Percentiles rank a stretch among this genome's conserved stretches.
These are phyloP conservation scores for Clonostachys chloroleuca DNA, from an alignment of 2,329 filamentous ascomycete genomes.

Conservation along the genomic window DNA sequence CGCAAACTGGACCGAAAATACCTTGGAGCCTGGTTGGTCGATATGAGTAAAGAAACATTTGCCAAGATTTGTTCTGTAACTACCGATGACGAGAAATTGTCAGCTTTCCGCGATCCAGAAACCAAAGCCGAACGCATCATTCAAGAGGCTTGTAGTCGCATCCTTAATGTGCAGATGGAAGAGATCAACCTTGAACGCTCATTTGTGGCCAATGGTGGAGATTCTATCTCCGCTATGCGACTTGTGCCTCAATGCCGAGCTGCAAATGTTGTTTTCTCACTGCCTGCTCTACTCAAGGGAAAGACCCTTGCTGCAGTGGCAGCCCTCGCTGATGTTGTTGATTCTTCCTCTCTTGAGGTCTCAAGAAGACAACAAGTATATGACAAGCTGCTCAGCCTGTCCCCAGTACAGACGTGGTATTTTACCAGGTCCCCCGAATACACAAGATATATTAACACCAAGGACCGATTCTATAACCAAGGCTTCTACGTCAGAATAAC, in stretches of 20 bases:
- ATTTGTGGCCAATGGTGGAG: no score
- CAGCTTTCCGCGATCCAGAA: no score
- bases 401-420: constrained; percentile 7
- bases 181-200: no score
- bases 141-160: no score
- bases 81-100: no score
- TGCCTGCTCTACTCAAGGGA: neutral
- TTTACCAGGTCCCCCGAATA: constrained; percentile 1
- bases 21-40: neutral
- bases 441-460: neutral
- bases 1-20: constrained; percentile 21
- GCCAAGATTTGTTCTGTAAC: no score
- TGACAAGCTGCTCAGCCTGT: constrained; percentile 23
- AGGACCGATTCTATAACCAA: constrained; percentile 10
- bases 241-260: neutral
- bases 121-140: no score
- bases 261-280: neutral
- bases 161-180: no score
- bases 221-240: neutral
- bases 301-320: no score
- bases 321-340: no score
- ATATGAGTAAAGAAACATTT: neutral
- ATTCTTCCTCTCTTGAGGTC: no score
- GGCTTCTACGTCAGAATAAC: constrained; percentile 4
- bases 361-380: constrained; percentile 42